Evolutionary conservation across 2,329 filamentous ascomycete genomes (phyloP).

Genomic region (Trichoderma citrinoviride): DNA sequence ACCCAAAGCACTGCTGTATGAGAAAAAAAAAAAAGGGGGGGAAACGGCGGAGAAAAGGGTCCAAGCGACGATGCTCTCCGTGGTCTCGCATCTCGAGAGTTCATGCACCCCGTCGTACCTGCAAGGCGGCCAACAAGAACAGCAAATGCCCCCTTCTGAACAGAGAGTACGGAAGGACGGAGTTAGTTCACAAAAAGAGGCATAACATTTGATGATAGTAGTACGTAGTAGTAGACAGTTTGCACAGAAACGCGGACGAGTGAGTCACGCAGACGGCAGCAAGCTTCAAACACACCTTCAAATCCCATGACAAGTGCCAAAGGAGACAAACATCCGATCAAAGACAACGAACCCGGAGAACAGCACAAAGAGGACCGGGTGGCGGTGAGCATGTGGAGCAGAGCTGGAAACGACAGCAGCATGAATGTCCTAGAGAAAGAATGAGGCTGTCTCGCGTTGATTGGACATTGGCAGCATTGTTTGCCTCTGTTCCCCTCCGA

Average conservation of each 20-base stretch:
- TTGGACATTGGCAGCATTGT: not conserved
- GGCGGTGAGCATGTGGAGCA: not conserved
- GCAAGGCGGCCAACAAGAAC: not conserved
- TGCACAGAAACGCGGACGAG: not conserved
- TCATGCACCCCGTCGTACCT: not conserved
- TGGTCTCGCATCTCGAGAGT: not conserved
- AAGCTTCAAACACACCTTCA: not conserved
- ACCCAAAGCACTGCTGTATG: not conserved
- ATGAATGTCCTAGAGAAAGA: not conserved
- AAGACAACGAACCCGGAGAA: not conserved
- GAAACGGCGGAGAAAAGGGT: not conserved
- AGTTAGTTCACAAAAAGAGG: no score
- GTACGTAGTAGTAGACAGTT: not conserved
- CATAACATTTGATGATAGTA: no score
- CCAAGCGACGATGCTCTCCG: not conserved
- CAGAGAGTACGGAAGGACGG: no score
- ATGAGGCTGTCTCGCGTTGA: conserved; percentile 8
- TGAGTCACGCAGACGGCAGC: not conserved
- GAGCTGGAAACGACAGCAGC: not conserved
- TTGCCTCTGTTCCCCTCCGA: conserved; percentile 1
- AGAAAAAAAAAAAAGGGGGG: not conserved
- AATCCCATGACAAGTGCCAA: not conserved
- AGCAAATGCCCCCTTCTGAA: not conserved
- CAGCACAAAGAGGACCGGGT: not conserved
- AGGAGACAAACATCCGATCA: not conserved